Conservation (phyloP, 2,329 filamentous ascomycete genomes). For the Neofusicoccum ribis region DNA sequence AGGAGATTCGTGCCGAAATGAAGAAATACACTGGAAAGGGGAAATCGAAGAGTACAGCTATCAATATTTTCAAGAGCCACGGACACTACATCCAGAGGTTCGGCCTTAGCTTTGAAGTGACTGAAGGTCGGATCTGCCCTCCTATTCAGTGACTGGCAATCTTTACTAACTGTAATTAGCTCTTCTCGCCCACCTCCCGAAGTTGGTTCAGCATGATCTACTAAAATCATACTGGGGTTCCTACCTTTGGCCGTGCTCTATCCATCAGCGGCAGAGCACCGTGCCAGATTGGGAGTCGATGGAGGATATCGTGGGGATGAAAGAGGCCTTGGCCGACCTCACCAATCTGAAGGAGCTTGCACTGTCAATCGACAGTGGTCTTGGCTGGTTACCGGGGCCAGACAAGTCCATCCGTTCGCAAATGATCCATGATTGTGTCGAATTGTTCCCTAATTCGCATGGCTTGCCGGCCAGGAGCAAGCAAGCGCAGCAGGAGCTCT, state of each 20-base stretch:
- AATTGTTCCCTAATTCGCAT: slow-evolving; percentile 24
- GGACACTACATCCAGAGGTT: slow-evolving; percentile 62
- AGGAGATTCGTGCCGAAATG: slow-evolving; percentile 34
- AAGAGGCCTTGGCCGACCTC: slow-evolving; percentile 59
- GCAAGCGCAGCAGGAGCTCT: slow-evolving; percentile 38
- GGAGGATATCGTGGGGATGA: slow-evolving; percentile 64
- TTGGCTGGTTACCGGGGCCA: slow-evolving; percentile 66
- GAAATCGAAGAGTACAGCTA: slow-evolving; percentile 55
- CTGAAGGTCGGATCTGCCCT: slow-evolving; percentile 47
- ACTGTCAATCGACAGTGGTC: slow-evolving; percentile 65
- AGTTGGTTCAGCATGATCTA: slow-evolving; percentile 57
- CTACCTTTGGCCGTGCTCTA: slow-evolving; percentile 63
- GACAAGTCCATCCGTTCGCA: slow-evolving; percentile 55
- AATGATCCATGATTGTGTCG: slow-evolving; percentile 43
- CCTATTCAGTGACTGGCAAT: slow-evolving; percentile 25
- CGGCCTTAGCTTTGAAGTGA: slow-evolving; percentile 69
- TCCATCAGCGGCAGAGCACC: slow-evolving; percentile 60
- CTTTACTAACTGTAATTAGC: slow-evolving; percentile 21
- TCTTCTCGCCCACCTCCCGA: slow-evolving; percentile 51
- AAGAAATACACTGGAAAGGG: slow-evolving; percentile 21
- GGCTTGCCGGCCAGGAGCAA: slow-evolving; percentile 36
- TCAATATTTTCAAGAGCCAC: slow-evolving; percentile 63
- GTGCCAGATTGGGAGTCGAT: slow-evolving; percentile 63
- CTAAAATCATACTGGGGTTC: slow-evolving; percentile 63
- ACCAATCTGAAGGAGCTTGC: slow-evolving; percentile 62